Base-by-base conservation (phyloP, 73 alveolate genomes). In the Paramecium octaurelia region DNA sequence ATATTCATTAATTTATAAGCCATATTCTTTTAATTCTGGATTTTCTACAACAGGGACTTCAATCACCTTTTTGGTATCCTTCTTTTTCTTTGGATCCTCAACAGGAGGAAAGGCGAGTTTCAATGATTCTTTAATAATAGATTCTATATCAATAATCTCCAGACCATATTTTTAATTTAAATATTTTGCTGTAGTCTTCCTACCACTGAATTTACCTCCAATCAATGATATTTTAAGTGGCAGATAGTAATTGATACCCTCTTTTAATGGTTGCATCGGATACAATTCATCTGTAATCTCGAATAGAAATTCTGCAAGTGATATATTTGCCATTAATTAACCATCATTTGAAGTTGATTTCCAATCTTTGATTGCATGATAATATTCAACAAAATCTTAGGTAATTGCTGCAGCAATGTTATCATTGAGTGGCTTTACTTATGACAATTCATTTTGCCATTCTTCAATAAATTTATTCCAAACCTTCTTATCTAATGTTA, bases 141-240 rank as follows among this genome's bases (percentile, higher is more conserved):
- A 59, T 35, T 80, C 70, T 24, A 80, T 80, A 48, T 80, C 91
- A 7, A 80, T 80, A 12, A 80, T 80, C 20, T 80, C 91, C 6
- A 80, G 21, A 11, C 91, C 91, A 80, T 80, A 80, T 80, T 80
- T 80, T 46, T 6, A 18, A 43, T 80, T 42, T 23, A 80, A 18
- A 1, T 44, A 80, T 80, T 80, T 80, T 4, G 91, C 91, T 16
- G 91, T 44, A 48, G 73, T 46, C 10, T 35, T 80, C 20, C 91
- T 42, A 31, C 91, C 91, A 80, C 91, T 80, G 46, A 80, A 80
- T 80, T 48, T 80, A 8, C 91, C 91, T 18, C 91, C 91, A 44
- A 80, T 80, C 14, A 80, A 44, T 21, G 76, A 43, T 23, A 80
- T 80, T 48, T 80, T 80, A 18, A 80, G 31, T 10, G 91, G 91